Evolutionary conservation across 345 rosid genomes (phyloP).

Genomic region (Brassica juncea): DNA sequence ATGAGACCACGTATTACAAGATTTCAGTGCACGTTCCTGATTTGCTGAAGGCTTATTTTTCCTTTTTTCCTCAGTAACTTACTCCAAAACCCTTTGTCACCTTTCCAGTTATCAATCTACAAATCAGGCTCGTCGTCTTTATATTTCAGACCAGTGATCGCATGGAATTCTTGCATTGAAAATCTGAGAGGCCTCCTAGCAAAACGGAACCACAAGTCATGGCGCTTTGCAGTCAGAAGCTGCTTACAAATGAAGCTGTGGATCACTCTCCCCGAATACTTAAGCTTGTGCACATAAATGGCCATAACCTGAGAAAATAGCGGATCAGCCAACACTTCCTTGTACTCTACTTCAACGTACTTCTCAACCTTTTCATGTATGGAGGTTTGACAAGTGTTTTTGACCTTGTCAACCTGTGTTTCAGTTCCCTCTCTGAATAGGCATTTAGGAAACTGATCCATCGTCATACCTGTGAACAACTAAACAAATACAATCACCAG

Average conservation of each 20-base stretch:
- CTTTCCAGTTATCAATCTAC: background rate
- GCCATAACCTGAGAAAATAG: background rate
- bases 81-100: background rate
- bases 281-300: background rate
- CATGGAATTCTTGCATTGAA: background rate
- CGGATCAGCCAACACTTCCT: background rate
- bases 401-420: background rate
- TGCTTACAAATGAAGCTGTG: background rate
- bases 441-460: background rate
- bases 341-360: background rate
- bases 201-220: background rate
- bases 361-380: background rate
- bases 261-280: background rate
- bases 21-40: background rate
- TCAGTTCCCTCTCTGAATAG: background rate
- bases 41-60: background rate
- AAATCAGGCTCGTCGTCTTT: background rate
- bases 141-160: background rate
- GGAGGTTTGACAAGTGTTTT: background rate
- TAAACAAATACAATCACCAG: background rate
- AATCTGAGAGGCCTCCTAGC: background rate
- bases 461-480: background rate
- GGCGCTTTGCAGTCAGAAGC: background rate
- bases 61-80: background rate
- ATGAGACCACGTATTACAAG: background rate